phyloP scores from a whole-genome alignment of 805 yeast species.

The Myxozyma udenii region DNA sequence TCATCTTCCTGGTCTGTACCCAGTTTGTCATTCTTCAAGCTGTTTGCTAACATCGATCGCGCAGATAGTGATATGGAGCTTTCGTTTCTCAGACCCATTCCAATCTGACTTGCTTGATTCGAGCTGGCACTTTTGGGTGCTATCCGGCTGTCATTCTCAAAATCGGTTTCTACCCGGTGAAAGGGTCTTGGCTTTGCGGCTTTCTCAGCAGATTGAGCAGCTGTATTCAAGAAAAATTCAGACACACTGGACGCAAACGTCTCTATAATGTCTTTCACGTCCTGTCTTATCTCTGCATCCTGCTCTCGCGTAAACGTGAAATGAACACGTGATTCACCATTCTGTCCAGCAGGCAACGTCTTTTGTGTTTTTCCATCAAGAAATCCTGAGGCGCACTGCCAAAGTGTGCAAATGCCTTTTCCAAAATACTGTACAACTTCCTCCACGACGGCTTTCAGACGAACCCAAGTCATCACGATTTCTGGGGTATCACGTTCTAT shows the following conservation, averaged over 20 bases:
- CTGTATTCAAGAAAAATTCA: slow-evolving; percentile 33
- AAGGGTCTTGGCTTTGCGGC: background rate
- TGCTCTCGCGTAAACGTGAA: slow-evolving; percentile 47
- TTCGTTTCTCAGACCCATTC: slow-evolving; percentile 2
- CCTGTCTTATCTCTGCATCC: slow-evolving; percentile 41
- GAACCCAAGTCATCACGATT: slow-evolving; percentile 59
- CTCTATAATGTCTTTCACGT: slow-evolving; percentile 43
- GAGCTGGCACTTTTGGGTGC: too few relatives aligned
- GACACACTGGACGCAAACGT: slow-evolving; percentile 32
- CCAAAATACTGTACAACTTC: slow-evolving; percentile 43
- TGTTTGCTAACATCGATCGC: slow-evolving; percentile 26
- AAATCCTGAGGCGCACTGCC: slow-evolving; percentile 56
- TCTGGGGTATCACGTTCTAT: slow-evolving; percentile 51
- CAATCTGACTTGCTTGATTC: background rate
- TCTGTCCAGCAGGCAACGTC: slow-evolving; percentile 44
- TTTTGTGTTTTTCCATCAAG: slow-evolving; percentile 48
- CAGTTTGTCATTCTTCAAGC: slow-evolving; percentile 15
- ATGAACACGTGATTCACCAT: slow-evolving; percentile 41
- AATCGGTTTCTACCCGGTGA: background rate
- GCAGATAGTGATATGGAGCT: slow-evolving; percentile 23
- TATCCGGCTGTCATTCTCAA: background rate
- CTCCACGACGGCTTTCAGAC: slow-evolving; percentile 44
- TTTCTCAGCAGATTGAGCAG: slow-evolving; percentile 12
- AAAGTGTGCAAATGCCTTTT: slow-evolving; percentile 48
- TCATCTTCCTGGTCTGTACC: slow-evolving; percentile 8